Evolutionary conservation across 2,329 filamentous ascomycete species (phyloP).

Genomic region (Cercospora berteroae): DNA sequence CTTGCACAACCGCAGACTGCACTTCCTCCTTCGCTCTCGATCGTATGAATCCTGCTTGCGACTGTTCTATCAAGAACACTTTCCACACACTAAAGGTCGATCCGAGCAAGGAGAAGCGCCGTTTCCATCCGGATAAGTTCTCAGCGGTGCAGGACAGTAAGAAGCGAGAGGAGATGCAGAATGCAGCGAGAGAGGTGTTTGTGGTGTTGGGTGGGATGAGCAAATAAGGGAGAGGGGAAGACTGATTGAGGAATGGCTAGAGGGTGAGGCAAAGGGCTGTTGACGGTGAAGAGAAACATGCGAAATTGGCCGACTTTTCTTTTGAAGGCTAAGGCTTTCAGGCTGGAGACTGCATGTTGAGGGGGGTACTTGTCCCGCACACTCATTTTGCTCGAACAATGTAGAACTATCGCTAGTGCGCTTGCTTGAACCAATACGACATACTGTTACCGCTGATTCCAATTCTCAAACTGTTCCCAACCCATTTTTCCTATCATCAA

Average conservation of each 20-base stretch:
- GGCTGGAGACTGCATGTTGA: not conserved
- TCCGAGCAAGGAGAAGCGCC: constrained; percentile 6
- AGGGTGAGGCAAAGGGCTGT: not conserved
- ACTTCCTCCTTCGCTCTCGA: not conserved
- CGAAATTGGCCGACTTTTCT: not conserved
- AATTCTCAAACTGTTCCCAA: not conserved
- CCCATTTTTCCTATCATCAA: not conserved
- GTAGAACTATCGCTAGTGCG: not conserved
- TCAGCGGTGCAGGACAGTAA: constrained; percentile 1
- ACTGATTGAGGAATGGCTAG: not conserved
- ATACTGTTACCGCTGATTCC: not conserved
- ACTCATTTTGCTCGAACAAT: not conserved
- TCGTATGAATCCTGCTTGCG: not conserved
- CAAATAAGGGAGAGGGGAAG: not conserved
- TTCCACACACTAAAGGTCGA: constrained; percentile 1
- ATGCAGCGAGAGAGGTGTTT: constrained; percentile 23
- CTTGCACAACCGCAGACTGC: not conserved
- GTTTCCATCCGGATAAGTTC: constrained; percentile 23
- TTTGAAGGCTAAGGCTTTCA: not conserved
- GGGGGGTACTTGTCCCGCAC: not conserved
- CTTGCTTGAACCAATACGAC: not conserved
- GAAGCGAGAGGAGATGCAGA: constrained; percentile 7
- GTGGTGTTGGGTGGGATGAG: constrained; percentile 19
- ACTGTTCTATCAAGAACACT: constrained; percentile 3
- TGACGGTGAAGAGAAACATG: not conserved